These are phyloP conservation scores for Harrya chromipes DNA, from an alignment of 768 basidiomycete genomes.

Conservation along the genomic window DNA sequence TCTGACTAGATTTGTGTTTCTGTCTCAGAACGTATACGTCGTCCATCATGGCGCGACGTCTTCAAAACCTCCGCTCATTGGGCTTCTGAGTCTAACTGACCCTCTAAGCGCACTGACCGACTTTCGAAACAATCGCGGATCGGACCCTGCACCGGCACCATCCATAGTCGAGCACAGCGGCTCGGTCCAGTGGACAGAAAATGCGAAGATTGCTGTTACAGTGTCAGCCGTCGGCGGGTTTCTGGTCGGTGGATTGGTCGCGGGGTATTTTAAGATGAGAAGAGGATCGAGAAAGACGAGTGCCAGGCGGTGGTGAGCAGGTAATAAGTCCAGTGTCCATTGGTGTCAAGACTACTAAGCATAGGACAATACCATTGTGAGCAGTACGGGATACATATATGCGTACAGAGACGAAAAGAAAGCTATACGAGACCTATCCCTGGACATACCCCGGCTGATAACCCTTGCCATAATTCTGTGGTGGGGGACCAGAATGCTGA, in stretches of 20 bases:
- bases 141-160: slow-evolving; percentile 34
- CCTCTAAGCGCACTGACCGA: slow-evolving; percentile 31
- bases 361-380: neutral
- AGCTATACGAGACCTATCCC: slow-evolving; percentile 8
- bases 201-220: slow-evolving; percentile 18
- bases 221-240: slow-evolving; percentile 35
- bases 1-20: slow-evolving; percentile 2
- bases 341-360: neutral
- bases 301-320: slow-evolving; percentile 4
- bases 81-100: slow-evolving; percentile 45
- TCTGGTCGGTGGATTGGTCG: slow-evolving; percentile 32
- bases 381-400: neutral
- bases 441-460: slow-evolving; percentile 31
- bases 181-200: slow-evolving; percentile 13
- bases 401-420: neutral
- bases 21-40: slow-evolving; percentile 50
- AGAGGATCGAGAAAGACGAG: slow-evolving; percentile 5
- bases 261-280: slow-evolving; percentile 12
- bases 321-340: neutral
- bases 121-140: slow-evolving; percentile 43
- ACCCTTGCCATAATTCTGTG: slow-evolving; percentile 15
- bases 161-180: slow-evolving; percentile 2
- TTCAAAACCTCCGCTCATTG: slow-evolving; percentile 41
- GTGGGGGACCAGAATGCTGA: slow-evolving; percentile 30
- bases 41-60: slow-evolving; percentile 44